phyloP scores from a whole-genome alignment of 441 rosid species.

The Aquilaria agallochum region DNA sequence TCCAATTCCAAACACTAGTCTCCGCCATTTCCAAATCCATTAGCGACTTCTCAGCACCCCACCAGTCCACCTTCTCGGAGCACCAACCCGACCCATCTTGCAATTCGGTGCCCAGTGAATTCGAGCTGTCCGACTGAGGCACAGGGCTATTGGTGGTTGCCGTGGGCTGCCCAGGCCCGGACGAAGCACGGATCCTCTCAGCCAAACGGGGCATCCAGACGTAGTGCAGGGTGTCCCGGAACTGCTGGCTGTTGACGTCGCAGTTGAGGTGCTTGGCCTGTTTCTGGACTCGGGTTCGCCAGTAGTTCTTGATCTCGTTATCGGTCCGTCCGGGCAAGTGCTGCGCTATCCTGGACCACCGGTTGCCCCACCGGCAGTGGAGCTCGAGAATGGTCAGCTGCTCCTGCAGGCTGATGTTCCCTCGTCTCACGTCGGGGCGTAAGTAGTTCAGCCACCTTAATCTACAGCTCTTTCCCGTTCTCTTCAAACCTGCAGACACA shows the following conservation, averaged over 20 bases:
- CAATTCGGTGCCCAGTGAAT: too few relatives aligned
- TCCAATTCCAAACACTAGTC: slow-evolving; percentile 31
- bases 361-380: slow-evolving; percentile 88
- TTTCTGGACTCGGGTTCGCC: slow-evolving; percentile 91
- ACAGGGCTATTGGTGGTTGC: neutral
- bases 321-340: slow-evolving; percentile 87
- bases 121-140: slow-evolving; percentile 8
- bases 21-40: slow-evolving; percentile 8
- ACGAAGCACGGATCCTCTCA: slow-evolving; percentile 66
- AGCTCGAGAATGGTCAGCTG: slow-evolving; percentile 86
- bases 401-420: slow-evolving; percentile 83
- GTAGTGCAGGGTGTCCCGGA: slow-evolving; percentile 80
- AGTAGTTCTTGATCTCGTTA: slow-evolving; percentile 85
- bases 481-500: slow-evolving; percentile 50
- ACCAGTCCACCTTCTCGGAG: slow-evolving; percentile 14
- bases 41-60: slow-evolving; percentile 11
- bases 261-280: slow-evolving; percentile 90
- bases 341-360: slow-evolving; percentile 97
- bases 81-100: slow-evolving; percentile 12
- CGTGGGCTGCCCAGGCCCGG: slow-evolving; percentile 21
- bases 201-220: slow-evolving; percentile 86
- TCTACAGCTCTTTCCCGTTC: slow-evolving; percentile 92
- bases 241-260: slow-evolving; percentile 88
- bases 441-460: slow-evolving; percentile 87
- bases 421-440: slow-evolving; percentile 91